Evolutionary conservation across 164 flowering plant genomes (phyloP), one percentile per base, ranked within the genome.

Genomic region (Saururus chinensis): DNA sequence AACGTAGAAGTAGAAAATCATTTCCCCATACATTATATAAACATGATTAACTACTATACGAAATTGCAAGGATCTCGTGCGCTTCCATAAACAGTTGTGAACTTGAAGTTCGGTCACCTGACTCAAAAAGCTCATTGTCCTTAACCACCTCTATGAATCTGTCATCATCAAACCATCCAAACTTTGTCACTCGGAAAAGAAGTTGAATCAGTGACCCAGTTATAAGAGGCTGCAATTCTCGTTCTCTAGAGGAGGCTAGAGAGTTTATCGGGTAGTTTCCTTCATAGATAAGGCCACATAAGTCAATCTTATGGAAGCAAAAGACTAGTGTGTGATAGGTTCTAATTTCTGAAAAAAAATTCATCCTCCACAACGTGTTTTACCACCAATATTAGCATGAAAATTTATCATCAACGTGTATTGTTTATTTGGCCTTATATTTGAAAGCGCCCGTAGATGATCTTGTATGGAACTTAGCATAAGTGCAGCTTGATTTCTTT

Each of bases 121-220:
- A 71, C 72, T 81, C 77, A 90, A 80, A 75, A 93, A 93, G 76
- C 81, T 82, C 60, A 74, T 84, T 1, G 63, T 93, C 99, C 61
- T 84, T 85, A 20, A 88, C 92, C 42, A 84, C 76, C 19, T 88
- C 97, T 59, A 84, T 82, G 71, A 93, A 88, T 75, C 84, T 78
- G 70, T 93, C 99, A 79, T 93, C 97, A 69, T 90, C 95, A 68
- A 86, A 81, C 99, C 99, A 93, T 17, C 97, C 99, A 72, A 90
- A 88, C 75, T 93, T 93, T 37, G 97, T 88, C 30, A 93, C 74
- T 48, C 99, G 86, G 56, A 91, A 90, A 51, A 93, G 73, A 13
- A 93, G 86, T 53, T 86, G 97, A 74, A 93, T 82, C 45, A 93
- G 67, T 42, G 99, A 93, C 65, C 82, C 86, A 70, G 78, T 82